Base-by-base conservation (phyloP, 345 rosid genomes). In the Linum lewisii region DNA sequence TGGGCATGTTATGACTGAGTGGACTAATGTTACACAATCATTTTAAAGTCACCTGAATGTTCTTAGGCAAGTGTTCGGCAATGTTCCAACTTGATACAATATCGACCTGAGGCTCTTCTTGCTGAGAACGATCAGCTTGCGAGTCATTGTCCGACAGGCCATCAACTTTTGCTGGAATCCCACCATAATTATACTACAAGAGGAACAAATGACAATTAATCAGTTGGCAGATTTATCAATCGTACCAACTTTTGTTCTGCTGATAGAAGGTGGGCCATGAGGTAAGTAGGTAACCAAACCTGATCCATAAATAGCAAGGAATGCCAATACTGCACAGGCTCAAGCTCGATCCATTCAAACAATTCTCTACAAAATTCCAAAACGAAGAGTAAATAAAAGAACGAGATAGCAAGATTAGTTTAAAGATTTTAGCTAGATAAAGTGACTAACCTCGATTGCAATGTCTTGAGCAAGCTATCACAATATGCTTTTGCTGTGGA, bases 301-400 rank as follows among this genome's bases (percentile, higher is more conserved):
- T 88, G 87, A 72, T 92, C 98, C 98, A 88, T 92, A 71, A 86
- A 92, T 65, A 92, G 96, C 70, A 92, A 78, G 21, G 95, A 82
- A 72, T 86, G 83, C 98, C 96, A 88, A 75, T 77, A 92, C 70
- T 82, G 82, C 74, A 78, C 58, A 6, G 82, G 87, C 73, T 92
- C 96, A 61, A 92, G 88, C 75, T 80, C 83, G 60, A 92, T 79
- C 96, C 95, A 86, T 70, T 88, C 87, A 24, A 88, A 88, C 42
- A 86, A 75, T 68, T 88, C 93, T 63, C 98, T 91, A 78, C 44
- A 66, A 62, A 63, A 51, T 20, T 58, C 59, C 37, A 60, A 67
- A 71, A 60, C 64, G 51, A 66, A 63, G 52, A 60, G 60, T 36
- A 36, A 61, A 19, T 64, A 38, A 45, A 49, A 21, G 59, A 57